Conservation (phyloP, 441 rosid species). For the Adansonia rubrostipa region DNA sequence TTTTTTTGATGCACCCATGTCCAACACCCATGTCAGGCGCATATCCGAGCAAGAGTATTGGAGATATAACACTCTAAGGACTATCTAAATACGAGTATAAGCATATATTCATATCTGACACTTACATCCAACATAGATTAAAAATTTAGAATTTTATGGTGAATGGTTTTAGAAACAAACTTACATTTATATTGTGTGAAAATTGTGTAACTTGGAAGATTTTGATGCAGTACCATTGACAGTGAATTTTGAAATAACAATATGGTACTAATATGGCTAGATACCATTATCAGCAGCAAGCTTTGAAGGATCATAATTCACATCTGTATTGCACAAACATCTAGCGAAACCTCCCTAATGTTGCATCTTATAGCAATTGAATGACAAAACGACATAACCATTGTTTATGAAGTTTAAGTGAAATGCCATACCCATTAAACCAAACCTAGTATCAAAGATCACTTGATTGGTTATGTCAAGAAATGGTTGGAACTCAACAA, state of each 20-base stretch:
- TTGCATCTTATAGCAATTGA: constrained; percentile 80
- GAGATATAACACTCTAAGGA: no score
- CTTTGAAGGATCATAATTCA: constrained; percentile 87
- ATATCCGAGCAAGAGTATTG: no score
- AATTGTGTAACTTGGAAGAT: constrained; percentile 57
- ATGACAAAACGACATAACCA: constrained; percentile 80
- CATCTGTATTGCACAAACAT: constrained; percentile 86
- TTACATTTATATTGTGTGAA: no score
- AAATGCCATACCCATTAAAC: constrained; percentile 94
- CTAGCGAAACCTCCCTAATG: constrained; percentile 79
- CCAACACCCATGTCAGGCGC: no score
- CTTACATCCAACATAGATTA: no score
- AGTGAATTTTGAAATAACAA: constrained; percentile 75
- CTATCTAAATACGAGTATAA: no score
- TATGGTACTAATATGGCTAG: constrained; percentile 77
- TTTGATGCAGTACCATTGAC: constrained; percentile 58
- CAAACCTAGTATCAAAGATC: constrained; percentile 56
- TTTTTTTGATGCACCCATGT: no score
- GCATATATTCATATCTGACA: no score
- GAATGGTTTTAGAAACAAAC: background rate
- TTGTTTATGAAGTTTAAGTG: constrained; percentile 81
- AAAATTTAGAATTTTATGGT: background rate
- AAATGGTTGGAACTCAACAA: constrained; percentile 72
- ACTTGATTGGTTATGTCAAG: constrained; percentile 82
- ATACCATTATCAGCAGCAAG: constrained; percentile 63